Base-by-base conservation (phyloP, 257 asterid species). In the Lycium barbarum region DNA sequence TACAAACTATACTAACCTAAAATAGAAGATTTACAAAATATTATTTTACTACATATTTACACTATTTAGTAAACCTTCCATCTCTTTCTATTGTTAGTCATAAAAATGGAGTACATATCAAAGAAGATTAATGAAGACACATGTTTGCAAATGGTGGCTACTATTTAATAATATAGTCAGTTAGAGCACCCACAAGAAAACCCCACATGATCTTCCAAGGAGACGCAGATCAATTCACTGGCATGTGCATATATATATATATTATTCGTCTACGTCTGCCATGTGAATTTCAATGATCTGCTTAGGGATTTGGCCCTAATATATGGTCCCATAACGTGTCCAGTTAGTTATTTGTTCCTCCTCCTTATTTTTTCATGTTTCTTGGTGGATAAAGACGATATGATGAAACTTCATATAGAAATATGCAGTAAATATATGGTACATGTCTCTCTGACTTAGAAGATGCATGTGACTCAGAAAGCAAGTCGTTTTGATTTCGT, bases 241-340 rank as follows among this genome's bases (percentile, higher is more conserved):
- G 33, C 33, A 26, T 26, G 33, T 26, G 33, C 33, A 26, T 26
- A 61, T 62, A 40, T 33, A 18, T 40, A 38, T 17, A 49, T n/a
- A 36, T 40, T 40, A 26, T 26, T 26, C 49, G n/a, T 14, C 3
- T 0, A 62, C 76, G 76, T 81, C 47, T 81, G 6, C 62, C 84
- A 81, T 81, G 84, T 62, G 85, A n/a, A 49, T 82, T 66, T 66
- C 8, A 65, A 38, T 66, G n/a, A 65, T 65, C 43, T 62, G 84
- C 61, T 38, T 65, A 9, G 63, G 33, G 38, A 26, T 53, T 65
- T 65, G 65, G 51, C 80, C 17, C 85, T 66, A 36, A 35, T 40
- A 15, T 35, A 57, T 17, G 57, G 70, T 22, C n/a, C 13, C 71
- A 12, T 51, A 12, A 38, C 7, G 78, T 70, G 33, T 15, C 14